Conservation (phyloP, 2,329 filamentous ascomycete genomes). For the Aspergillus melleus region DNA sequence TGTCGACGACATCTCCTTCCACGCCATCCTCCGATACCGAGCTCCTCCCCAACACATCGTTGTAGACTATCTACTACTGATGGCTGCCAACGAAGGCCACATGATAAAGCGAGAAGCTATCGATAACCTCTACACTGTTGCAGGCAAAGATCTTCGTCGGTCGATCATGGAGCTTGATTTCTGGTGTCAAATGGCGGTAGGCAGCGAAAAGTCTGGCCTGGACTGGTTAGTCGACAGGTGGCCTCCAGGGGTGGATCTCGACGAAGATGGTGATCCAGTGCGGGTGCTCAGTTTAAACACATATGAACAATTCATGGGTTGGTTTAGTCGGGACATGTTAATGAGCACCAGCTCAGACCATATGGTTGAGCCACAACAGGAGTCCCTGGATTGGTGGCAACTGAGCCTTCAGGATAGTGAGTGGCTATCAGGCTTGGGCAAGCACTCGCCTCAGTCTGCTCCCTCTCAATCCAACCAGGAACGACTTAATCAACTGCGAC, state of each 20-base stretch:
- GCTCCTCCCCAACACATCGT: constrained; percentile 67
- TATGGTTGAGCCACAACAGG: constrained; percentile 64
- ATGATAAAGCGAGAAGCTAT: constrained; percentile 68
- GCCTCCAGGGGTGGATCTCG: constrained; percentile 69
- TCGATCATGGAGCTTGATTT: constrained; percentile 84
- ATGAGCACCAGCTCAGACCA: constrained; percentile 43
- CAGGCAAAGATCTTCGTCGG: constrained; percentile 72
- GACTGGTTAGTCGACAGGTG: constrained; percentile 85
- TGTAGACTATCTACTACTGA: constrained; percentile 75
- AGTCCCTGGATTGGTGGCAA: constrained; percentile 68
- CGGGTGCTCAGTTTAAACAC: constrained; percentile 81
- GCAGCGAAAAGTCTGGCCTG: constrained; percentile 81
- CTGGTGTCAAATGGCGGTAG: constrained; percentile 96
- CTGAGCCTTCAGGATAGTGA: constrained; percentile 63
- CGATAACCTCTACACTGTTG: constrained; percentile 67
- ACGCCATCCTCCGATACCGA: constrained; percentile 79
- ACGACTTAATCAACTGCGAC: constrained; percentile 28
- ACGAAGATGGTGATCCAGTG: constrained; percentile 65
- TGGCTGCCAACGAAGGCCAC: constrained; percentile 89
- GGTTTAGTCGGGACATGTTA: constrained; percentile 64
- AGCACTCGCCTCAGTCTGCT: constrained; percentile 24
- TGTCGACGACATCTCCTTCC: constrained; percentile 69
- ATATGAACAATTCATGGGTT: constrained; percentile 75
- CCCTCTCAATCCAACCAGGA: constrained; percentile 18
- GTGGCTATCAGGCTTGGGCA: constrained; percentile 43